Base-by-base conservation (phyloP, 345 rosid genomes). In the Anastatica hierochuntica region DNA sequence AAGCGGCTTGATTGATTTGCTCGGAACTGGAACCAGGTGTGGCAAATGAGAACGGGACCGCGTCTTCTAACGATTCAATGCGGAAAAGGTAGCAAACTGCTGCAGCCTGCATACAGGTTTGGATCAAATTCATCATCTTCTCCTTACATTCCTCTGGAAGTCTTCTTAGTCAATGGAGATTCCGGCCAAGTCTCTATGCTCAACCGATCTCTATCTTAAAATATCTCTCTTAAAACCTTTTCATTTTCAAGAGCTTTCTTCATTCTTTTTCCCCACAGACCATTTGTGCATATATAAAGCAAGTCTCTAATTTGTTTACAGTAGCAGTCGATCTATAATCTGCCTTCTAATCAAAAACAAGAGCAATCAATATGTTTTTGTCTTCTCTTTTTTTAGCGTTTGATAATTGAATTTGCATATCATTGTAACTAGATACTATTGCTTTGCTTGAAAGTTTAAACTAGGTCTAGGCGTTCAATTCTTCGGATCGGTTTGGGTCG, bases 21-120 rank as follows among this genome's bases (percentile, higher is more conserved):
- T 4, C 16, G 0, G 0, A 3, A 15, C 7, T 42, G 58, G 14
- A 21, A 60, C 53, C 83, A 92, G 98, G 88, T 92, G n/a, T 92
- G 98, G 98, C 83, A 92, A 68, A 92, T 92, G 97, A 92, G 98
- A 66, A 88, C 95, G 0, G 98, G 98, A 14, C 83, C 88, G 0
- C 88, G 98, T 10, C 77, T 88, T 49, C 56, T 81, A 54, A 73
- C 90, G 1, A 69, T 92, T 58, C 78, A 76, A 26, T 92, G 98
- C 24, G 67, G 76, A 0, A 83, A 74, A 70, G 90, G 96, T 15
- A 77, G 88, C 78, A 83, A 68, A 69, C 50, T 92, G 48, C 54
- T 92, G 70, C 98, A 92, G 60, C 98, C 96, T 19, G 68, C 88
- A 0, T 84, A 88, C 72, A 78, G 90, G 69, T 85, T 88, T 67